These are phyloP conservation scores for Paramecium sexaurelia DNA, from an alignment of 73 alveolate genomes.

Conservation along the genomic window DNA sequence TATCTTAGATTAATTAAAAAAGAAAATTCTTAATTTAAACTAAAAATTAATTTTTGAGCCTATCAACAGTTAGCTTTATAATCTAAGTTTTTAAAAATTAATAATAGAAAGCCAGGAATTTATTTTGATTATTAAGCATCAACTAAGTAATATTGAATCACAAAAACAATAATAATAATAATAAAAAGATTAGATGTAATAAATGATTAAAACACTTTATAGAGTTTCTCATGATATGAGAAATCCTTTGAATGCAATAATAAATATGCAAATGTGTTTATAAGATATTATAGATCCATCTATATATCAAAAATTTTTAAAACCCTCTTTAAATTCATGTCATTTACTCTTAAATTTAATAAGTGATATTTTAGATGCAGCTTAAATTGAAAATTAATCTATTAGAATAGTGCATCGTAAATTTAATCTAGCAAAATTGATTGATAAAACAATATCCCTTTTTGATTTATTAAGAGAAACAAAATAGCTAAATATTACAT, in stretches of 20 bases:
- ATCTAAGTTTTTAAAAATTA: not conserved
- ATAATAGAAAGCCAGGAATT: not conserved
- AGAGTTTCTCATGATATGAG: conserved; percentile 60
- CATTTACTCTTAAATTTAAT: conserved; percentile 53
- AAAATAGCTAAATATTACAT: conserved; percentile 38
- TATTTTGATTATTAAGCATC: not conserved
- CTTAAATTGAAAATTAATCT: conserved; percentile 53
- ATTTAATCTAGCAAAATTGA: conserved; percentile 55
- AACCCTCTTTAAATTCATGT: conserved; percentile 60
- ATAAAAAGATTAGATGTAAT: not conserved
- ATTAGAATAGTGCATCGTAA: conserved; percentile 16
- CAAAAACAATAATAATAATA: not conserved
- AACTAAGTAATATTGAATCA: not conserved
- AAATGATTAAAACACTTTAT: conserved; percentile 14
- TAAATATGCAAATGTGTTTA: conserved; percentile 46
- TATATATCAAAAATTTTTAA: not conserved
- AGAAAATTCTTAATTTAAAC: not conserved
- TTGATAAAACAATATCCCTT: conserved; percentile 34
- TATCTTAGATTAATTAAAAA: not conserved
- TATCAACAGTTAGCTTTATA: not conserved
- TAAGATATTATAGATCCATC: conserved; percentile 20
- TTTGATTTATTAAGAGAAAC: conserved; percentile 10
- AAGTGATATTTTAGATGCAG: conserved; percentile 70
- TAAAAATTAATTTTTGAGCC: not conserved
- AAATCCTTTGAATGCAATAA: conserved; percentile 59